phyloP scores from a whole-genome alignment of 805 yeast species.

The Candida ovalis region DNA sequence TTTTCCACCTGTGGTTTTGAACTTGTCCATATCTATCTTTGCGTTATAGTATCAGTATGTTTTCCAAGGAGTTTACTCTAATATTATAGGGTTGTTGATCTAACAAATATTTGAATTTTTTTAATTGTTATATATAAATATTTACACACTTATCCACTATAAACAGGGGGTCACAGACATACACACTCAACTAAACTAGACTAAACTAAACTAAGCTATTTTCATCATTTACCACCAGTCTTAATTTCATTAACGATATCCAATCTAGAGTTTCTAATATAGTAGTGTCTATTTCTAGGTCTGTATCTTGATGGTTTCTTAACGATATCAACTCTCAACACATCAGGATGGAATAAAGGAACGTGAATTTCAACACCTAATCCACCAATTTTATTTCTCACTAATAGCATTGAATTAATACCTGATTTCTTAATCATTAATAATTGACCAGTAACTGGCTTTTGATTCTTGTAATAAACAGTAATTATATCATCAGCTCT shows the following conservation, averaged over 20 bases:
- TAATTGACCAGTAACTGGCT: slow-evolving; percentile 73
- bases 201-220: too few species aligned
- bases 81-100: too few species aligned
- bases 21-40: too few species aligned
- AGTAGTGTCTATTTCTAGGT: slow-evolving; percentile 83
- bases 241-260: slow-evolving; percentile 69
- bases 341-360: slow-evolving; percentile 75
- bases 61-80: too few species aligned
- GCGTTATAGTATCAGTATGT: too few species aligned
- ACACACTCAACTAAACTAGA: background rate
- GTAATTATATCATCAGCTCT: slow-evolving; percentile 81
- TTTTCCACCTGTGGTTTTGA: too few species aligned
- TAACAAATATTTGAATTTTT: background rate
- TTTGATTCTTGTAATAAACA: slow-evolving; percentile 63
- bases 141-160: background rate
- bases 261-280: slow-evolving; percentile 73
- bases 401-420: slow-evolving; percentile 67
- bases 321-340: slow-evolving; percentile 72
- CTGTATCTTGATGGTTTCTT: slow-evolving; percentile 71
- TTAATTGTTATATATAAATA: background rate
- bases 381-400: slow-evolving; percentile 78
- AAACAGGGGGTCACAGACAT: background rate
- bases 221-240: slow-evolving; percentile 7
- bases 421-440: slow-evolving; percentile 71
- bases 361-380: slow-evolving; percentile 84